Conservation (phyloP, 2,329 filamentous ascomycete genomes). For the Aspergillus sp. region DNA sequence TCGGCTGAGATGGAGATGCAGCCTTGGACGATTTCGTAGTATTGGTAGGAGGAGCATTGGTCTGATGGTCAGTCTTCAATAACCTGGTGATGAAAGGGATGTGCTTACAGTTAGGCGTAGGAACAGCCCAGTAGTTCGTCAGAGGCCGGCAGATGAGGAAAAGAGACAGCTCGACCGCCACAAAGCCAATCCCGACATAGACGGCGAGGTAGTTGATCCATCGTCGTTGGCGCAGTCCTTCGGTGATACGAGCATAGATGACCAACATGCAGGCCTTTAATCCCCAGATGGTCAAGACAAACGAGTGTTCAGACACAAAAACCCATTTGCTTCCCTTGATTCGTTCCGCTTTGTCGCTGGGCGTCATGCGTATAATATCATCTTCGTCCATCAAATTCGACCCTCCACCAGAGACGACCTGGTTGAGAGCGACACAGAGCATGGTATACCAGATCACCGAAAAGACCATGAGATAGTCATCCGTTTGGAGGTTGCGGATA, state of each 20-base stretch:
- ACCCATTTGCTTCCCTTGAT: slow-evolving; percentile 58
- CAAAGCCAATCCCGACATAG: slow-evolving; percentile 44
- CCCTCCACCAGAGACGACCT: slow-evolving; percentile 50
- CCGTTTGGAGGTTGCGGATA: slow-evolving; percentile 47
- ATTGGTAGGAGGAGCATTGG: slow-evolving; percentile 41
- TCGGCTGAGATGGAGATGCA: slow-evolving; percentile 44
- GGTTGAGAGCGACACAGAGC: slow-evolving; percentile 51
- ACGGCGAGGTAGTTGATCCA: slow-evolving; percentile 32
- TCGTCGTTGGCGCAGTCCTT: slow-evolving; percentile 29
- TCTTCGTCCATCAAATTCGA: slow-evolving; percentile 56
- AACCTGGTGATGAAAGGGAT: neutral
- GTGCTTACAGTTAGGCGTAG: slow-evolving; percentile 30
- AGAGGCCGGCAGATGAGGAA: slow-evolving; percentile 50
- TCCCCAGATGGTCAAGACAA: slow-evolving; percentile 52
- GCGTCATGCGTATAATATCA: slow-evolving; percentile 43
- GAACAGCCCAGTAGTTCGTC: slow-evolving; percentile 48
- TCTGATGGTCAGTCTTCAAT: slow-evolving; percentile 12
- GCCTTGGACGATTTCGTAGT: slow-evolving; percentile 43
- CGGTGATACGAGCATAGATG: slow-evolving; percentile 49
- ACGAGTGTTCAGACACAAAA: slow-evolving; percentile 57
- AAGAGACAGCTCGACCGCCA: slow-evolving; percentile 46
- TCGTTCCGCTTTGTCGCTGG: slow-evolving; percentile 39
- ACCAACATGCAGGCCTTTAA: slow-evolving; percentile 52
- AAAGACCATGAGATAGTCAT: slow-evolving; percentile 54
- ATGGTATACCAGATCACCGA: slow-evolving; percentile 53